Base-by-base conservation (phyloP, 306 rosid species). In the Canavalia ensiformis region DNA sequence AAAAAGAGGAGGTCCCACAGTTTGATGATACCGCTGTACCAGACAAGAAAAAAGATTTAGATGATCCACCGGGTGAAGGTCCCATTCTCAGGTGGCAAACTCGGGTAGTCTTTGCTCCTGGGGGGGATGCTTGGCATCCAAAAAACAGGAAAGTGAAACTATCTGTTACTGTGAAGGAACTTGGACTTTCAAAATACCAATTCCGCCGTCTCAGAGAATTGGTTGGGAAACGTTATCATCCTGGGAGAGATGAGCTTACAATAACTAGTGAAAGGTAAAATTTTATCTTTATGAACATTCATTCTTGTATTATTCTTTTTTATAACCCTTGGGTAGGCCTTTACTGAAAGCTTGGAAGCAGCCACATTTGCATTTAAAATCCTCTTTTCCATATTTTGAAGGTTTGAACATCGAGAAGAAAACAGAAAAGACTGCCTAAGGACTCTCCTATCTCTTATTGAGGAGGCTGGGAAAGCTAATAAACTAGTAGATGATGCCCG, bases 41-140 rank as follows among this genome's bases (percentile, higher is more conserved):
- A 8, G 91, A 91, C 79, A 87, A 87, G 83, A 92, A 89, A 81
- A 93, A 87, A 68, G 89, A 89, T 83, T 44, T 64, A 9, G 99
- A 87, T 74, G 98, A 88, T 46, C 97, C 97, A 37, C 94, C 96
- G 4, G 99, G 98, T 1, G 99, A 93, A 79, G 99, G 99, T 30
- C 99, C 99, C 3, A 91, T 96, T 78, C 97, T 96, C 81, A 81
- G 94, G 68, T 96, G 98, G 99, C 90, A 79, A 83, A 87, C 94
- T 58, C 85, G 98, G 58, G 90, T 88, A 73, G 98, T 96, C 74
- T 90, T 96, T 89, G 90, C 92, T 81, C 98, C 99, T 25, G 99
- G 99, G 34, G 97, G 94, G 57, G 94, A 95, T 90, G 95, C 99
- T 34, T 93, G 99, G 99, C 99, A 92, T 80, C 98, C 99, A 0